phyloP scores from a whole-genome alignment of 139 green algal genomes.

The Monoraphidium neglectum region DNA sequence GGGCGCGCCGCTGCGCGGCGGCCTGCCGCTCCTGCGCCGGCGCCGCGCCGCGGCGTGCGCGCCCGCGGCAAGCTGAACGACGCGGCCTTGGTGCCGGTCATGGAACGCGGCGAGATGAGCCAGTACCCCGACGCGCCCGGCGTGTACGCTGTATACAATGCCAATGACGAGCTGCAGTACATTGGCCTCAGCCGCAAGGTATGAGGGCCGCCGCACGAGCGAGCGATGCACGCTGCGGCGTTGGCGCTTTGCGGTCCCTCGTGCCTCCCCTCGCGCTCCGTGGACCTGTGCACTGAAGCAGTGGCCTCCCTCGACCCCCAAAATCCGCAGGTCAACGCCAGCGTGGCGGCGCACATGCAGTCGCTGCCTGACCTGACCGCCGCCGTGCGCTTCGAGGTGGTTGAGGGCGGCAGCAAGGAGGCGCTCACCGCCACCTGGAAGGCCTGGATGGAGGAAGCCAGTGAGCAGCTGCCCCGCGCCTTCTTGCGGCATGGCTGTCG shows the following conservation, averaged over 20 bases:
- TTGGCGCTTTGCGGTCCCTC: too few species aligned
- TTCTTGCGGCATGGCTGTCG: too few species aligned
- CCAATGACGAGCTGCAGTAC: constrained; percentile 61
- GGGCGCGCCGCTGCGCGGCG: too few species aligned
- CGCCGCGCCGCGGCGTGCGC: constrained; percentile 6
- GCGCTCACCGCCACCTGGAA: constrained; percentile 82
- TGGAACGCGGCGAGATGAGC: constrained; percentile 41
- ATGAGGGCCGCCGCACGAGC: not conserved
- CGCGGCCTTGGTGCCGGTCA: constrained; percentile 17
- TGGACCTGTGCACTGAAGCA: too few species aligned
- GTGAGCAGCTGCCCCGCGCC: constrained; percentile 20
- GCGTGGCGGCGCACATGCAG: constrained; percentile 66
- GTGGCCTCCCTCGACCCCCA: too few species aligned
- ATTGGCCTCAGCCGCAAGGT: constrained; percentile 73
- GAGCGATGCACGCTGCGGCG: too few species aligned
- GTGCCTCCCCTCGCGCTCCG: not conserved
- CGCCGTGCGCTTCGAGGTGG: constrained; percentile 34
- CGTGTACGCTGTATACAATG: constrained; percentile 79
- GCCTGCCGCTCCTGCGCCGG: too few species aligned
- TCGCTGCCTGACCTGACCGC: constrained; percentile 72
- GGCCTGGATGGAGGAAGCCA: constrained; percentile 75
- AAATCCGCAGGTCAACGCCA: constrained; percentile 69
- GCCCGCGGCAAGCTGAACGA: constrained; percentile 17
- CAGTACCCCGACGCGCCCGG: constrained; percentile 46
- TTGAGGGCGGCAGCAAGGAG: constrained; percentile 63